Evolutionary conservation across 352 stramenopile genomes (phyloP).

Genomic region (Elongisporangium undulatum): DNA sequence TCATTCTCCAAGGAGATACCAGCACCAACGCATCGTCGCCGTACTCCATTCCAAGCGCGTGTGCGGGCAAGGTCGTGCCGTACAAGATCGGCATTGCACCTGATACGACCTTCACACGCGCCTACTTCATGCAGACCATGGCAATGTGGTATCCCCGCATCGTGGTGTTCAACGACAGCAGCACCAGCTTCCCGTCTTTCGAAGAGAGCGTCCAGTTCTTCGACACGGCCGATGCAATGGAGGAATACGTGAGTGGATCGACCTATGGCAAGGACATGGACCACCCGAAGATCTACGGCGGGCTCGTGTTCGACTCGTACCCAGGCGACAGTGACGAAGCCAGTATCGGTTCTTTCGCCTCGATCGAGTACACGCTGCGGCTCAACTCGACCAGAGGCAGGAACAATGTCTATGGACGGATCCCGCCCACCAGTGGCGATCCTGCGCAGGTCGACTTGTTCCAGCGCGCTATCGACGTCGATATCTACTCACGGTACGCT

Average conservation of each 20-base stretch:
- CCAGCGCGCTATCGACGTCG: slow-evolving; percentile 24
- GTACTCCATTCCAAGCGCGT: slow-evolving; percentile 26
- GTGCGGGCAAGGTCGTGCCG: slow-evolving; percentile 34
- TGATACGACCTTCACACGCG: slow-evolving; percentile 44
- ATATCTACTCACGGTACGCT: slow-evolving; percentile 43
- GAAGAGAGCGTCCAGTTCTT: slow-evolving; percentile 45
- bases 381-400: slow-evolving; percentile 44
- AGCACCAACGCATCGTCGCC: slow-evolving; percentile 28
- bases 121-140: slow-evolving; percentile 50
- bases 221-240: slow-evolving; percentile 23
- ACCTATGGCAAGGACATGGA: slow-evolving; percentile 31
- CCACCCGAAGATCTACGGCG: slow-evolving; percentile 44
- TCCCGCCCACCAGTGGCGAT: slow-evolving; percentile 28
- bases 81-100: slow-evolving; percentile 57
- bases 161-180: slow-evolving; percentile 18
- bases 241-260: slow-evolving; percentile 39
- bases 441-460: slow-evolving; percentile 23
- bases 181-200: slow-evolving; percentile 33
- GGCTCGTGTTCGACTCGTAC: slow-evolving; percentile 46
- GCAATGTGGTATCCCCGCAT: slow-evolving; percentile 55
- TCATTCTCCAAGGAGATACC: slow-evolving; percentile 28
- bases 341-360: slow-evolving; percentile 29
- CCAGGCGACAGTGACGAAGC: slow-evolving; percentile 14
- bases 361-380: slow-evolving; percentile 55
- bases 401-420: slow-evolving; percentile 14